Conservation (phyloP, 23 red algal genomes). For the Agarophyton chilense region DNA sequence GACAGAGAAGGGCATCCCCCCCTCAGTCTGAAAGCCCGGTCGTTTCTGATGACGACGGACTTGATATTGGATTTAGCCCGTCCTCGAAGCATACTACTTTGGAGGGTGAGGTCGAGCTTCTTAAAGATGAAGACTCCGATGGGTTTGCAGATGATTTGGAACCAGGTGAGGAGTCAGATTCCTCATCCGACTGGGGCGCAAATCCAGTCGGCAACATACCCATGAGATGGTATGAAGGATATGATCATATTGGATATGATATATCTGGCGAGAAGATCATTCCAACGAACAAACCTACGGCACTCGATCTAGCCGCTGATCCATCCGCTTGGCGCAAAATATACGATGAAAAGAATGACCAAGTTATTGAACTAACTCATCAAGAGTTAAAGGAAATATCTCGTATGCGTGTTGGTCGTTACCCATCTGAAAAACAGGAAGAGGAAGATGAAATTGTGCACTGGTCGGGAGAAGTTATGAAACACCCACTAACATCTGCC, state of each 20-base stretch:
- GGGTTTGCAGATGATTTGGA: background rate
- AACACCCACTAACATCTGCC: conserved; percentile 68
- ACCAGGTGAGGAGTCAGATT: conserved; percentile 51
- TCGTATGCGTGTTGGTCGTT: conserved; percentile 67
- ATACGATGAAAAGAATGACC: conserved; percentile 95
- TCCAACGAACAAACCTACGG: conserved; percentile 34
- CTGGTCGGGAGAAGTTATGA: conserved; percentile 71
- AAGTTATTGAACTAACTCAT: conserved; percentile 75
- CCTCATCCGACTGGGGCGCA: conserved; percentile 66
- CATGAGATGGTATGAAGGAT: conserved; percentile 95
- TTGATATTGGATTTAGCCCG: conserved; percentile 31
- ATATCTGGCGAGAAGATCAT: conserved; percentile 65
- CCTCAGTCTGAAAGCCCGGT: conserved; percentile 28
- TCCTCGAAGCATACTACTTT: background rate
- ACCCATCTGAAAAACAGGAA: conserved; percentile 20
- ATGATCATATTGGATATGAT: conserved; percentile 95
- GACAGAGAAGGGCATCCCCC: background rate
- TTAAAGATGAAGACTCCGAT: background rate
- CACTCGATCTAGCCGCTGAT: conserved; percentile 68
- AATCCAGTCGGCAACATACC: conserved; percentile 93
- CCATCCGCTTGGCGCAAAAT: conserved; percentile 72
- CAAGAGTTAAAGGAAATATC: conserved; percentile 77
- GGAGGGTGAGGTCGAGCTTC: conserved; percentile 11
- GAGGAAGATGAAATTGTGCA: conserved; percentile 80
- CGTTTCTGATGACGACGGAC: conserved; percentile 56